Conservation (phyloP, 345 rosid species). For the Laguncularia racemosa region DNA sequence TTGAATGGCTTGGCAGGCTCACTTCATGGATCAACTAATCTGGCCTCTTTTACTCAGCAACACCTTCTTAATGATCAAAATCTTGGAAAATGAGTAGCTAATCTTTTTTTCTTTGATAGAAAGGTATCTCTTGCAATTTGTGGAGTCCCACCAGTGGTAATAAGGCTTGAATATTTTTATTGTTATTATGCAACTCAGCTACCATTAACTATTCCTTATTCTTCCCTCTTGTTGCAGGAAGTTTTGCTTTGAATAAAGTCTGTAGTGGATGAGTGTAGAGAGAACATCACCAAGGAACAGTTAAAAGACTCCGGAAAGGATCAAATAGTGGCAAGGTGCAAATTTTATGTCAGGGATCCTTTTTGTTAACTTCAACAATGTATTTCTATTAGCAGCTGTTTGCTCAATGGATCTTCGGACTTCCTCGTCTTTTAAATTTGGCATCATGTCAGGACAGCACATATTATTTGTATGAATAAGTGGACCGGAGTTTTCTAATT, state of each 20-base stretch:
- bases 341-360: too few species aligned
- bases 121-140: too few species aligned
- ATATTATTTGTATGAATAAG: too few species aligned
- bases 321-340: slow-evolving; percentile 87
- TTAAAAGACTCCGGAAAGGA: slow-evolving; percentile 89
- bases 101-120: background rate
- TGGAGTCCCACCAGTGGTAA: too few species aligned
- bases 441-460: too few species aligned
- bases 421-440: too few species aligned
- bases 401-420: too few species aligned
- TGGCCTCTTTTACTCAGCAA: slow-evolving; percentile 37
- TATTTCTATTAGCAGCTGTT: too few species aligned
- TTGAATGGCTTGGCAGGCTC: slow-evolving; percentile 99
- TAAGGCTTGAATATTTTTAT: too few species aligned
- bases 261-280: slow-evolving; percentile 91
- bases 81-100: background rate
- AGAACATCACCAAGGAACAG: slow-evolving; percentile 58
- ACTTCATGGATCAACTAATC: slow-evolving; percentile 98
- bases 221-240: slow-evolving; percentile 46
- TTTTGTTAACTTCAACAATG: too few species aligned
- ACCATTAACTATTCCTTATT: background rate
- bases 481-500: too few species aligned
- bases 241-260: slow-evolving; percentile 95
- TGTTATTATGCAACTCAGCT: too few species aligned
- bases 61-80: background rate